Base-by-base conservation (phyloP, 108 stramenopile genomes). In the Nannochloropsis gaditana region DNA sequence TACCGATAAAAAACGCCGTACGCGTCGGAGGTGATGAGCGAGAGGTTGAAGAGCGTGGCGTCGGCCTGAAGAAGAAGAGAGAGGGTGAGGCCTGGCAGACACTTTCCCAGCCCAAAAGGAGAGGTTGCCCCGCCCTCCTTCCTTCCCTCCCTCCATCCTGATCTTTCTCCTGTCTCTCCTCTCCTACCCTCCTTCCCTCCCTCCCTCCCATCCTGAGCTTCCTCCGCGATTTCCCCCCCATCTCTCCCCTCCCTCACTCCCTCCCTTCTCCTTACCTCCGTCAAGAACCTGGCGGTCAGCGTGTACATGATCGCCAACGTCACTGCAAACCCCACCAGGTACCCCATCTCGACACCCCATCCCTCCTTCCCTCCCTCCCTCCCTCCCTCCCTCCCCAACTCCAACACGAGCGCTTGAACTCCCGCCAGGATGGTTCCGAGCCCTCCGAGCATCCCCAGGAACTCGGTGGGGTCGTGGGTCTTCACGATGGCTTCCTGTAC, bases 21-120 rank as follows among this genome's bases (percentile, higher is more conserved):
- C 43, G 94, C 92, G 89, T 98, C 97, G 9, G 95, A 95, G 21
- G 97, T 97, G 50, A 98, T 89, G 79, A 99, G 91, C 41, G 95
- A 91, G 2, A 93, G 87, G 85, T 93, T 93, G 90, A 92, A 92
- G 11, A 92, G 41, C 4, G 92, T 90, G 43, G 93, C 91, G 80
- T 93, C 93, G 21, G 50, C 79, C 42, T 73, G 44, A 43, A 93
- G 45, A 42, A 15, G 5, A 44, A 9, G 43, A 42, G 43, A n/a
- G 82, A 43, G 44, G 82, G 43, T 5, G 9, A 31, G 80, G 80
- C 11, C 15, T 50, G 15, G 50, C 50, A 1, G 15, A 50, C 50
- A 50, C 15, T 10, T 50, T 50, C 11, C 50, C 50, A 80, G 21
- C 2, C 21, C 3, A 41, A 41, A 41, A 31, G 31, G 21, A 21